Evolutionary conservation across 306 rosid species (phyloP).

Genomic region (Vicia sativa): DNA sequence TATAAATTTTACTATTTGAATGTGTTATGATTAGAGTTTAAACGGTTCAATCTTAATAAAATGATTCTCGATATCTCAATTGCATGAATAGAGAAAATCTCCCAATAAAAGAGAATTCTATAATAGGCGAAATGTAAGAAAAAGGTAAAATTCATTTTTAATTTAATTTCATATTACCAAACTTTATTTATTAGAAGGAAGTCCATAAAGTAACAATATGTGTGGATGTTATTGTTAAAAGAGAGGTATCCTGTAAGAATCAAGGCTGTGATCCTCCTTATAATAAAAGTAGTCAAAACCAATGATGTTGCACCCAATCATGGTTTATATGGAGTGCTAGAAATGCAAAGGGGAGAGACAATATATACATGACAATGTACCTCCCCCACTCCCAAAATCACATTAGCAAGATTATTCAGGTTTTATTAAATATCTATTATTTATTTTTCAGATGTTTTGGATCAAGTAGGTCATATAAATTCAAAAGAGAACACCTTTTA

Average conservation of each 20-base stretch:
- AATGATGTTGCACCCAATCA: constrained; percentile 72
- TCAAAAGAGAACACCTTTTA: constrained; percentile 58
- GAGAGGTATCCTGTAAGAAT: constrained; percentile 43
- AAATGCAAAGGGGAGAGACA: constrained; percentile 50
- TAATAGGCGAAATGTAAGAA: neutral
- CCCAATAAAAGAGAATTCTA: neutral
- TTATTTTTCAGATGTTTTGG: constrained; percentile 46
- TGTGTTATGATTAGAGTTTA: too few relatives aligned
- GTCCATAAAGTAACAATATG: constrained; percentile 32
- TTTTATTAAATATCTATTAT: constrained; percentile 22
- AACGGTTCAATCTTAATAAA: neutral
- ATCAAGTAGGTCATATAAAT: constrained; percentile 60
- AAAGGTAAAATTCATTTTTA: constrained; percentile 2
- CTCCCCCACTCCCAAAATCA: constrained; percentile 11
- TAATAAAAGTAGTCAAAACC: constrained; percentile 75
- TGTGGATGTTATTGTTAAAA: constrained; percentile 20
- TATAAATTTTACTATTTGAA: too few relatives aligned
- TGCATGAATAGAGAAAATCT: neutral
- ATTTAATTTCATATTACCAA: constrained; percentile 28
- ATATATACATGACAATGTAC: constrained; percentile 45
- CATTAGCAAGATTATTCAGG: constrained; percentile 31
- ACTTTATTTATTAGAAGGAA: constrained; percentile 29
- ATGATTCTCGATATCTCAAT: neutral
- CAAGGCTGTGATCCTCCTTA: constrained; percentile 53
- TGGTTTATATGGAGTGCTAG: constrained; percentile 55